Base-by-base conservation (phyloP, 1,284 basidiomycete genomes). In the Hymenochaete sp. region DNA sequence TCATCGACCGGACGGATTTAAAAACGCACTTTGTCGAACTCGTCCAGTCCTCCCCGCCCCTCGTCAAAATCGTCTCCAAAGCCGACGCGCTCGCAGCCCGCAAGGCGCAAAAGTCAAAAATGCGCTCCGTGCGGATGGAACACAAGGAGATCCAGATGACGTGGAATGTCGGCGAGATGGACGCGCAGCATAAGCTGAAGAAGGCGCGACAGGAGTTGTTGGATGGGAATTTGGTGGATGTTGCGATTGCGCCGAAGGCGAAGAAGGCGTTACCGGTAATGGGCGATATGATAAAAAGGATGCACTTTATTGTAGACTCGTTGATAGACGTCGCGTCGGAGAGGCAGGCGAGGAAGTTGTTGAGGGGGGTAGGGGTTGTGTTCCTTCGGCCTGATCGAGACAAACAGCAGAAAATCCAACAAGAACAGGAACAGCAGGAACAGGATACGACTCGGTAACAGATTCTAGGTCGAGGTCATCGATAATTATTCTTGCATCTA, bases 141-240 rank as follows among this genome's bases (percentile, higher is more conserved):
- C 58, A 64, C 46, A 89, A 88, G 65, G 82, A 88, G 65, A 67
- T 87, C 3, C 82, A 85, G 61, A 57, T 90, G 47, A 77, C 79
- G 4, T 91, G 84, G 82, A 68, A 66, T 7, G 73, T 79, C 19
- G 75, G 66, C 7, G 52, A 61, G 18, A 73, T 68, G 13, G 87
- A 91, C 55, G 55, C 82, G 13, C 66, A 66, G 29, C 81, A 82
- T 61, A 90, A 88, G 59, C 53, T 90, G 28, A 67, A 65, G 49
- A 80, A 79, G 58, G 75, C 70, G 8, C 64, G 67, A 37, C 63
- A 72, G 43, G 73, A 80, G 38, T 62, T 91, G 45, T 71, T 68
- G 53, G 75, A 76, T 48, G 81, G 80, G 1, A 63, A 67, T 32
- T 65, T 72, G 10, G 75, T 88, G 46, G 68, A 72, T 44, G 57